Base-by-base conservation (phyloP, 805 yeast species). In the Candida maesae region DNA sequence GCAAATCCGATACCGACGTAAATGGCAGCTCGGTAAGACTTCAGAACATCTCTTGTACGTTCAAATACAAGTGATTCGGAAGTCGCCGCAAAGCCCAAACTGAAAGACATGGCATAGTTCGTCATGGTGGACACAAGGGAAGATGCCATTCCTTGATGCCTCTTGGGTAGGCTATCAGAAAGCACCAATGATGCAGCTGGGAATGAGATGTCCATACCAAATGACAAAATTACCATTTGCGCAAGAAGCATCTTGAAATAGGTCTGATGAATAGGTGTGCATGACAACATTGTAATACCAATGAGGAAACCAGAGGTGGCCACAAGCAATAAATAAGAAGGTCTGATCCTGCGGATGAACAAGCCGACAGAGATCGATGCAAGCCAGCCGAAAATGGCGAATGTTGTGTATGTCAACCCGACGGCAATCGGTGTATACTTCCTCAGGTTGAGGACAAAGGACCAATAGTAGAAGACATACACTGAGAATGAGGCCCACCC, bases 401-500 rank as follows among this genome's bases (percentile, higher is more conserved):
- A 64, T 4, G 79, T 75, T 5, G 63, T 52, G 39, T 70, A 60
- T n/a, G 72, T 65, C 4, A 73, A 67, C 46, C 77, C 62, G 46
- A 79, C 53, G 51, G 61, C 63, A 51, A 81, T 33, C 44, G 79
- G 65, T 37, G 69, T 39, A 51, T 74, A 70, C 9, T 66, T 55
- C n/a, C 81, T 67, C 20, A 83, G 53, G 39, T 76, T 73, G 39
- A 74, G 51, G 23, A 73, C 51, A 35, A 78, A 70, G 20, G 70
- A 66, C 70, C 75, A 78, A 44, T 73, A 73, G 59, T 81, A 84
- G 53, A 67, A 82, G n/a, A 79, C 66, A 79, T 84, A 82, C 20
- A 82, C 67, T 3, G 91, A 89, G 63, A 84, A 84, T 15, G 84
- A 73, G 2, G 86, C 81, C 93, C 93, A 84, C 0, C 91, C 91